Conservation (phyloP, 2,329 filamentous ascomycete genomes). For the Monilinia vaccinii-corymbosi region DNA sequence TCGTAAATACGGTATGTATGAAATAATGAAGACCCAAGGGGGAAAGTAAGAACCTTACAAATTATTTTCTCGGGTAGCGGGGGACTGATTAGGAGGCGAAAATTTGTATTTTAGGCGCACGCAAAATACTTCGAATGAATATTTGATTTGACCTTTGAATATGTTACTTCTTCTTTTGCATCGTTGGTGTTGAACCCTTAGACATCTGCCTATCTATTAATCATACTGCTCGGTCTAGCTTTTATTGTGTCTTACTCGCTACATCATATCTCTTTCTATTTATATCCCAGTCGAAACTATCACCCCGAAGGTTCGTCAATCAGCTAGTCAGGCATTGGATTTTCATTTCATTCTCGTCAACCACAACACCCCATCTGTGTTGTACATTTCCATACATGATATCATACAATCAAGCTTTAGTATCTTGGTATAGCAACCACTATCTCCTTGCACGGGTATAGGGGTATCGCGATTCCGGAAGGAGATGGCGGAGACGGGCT, state of each 20-base stretch:
- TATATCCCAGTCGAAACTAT: neutral
- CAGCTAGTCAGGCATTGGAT: neutral
- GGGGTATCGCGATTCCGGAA: slow-evolving; percentile 55
- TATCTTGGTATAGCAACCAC: slow-evolving; percentile 44
- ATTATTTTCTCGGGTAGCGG: neutral
- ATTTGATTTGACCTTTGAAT: neutral
- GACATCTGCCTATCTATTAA: neutral
- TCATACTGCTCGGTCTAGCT: neutral
- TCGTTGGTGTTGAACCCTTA: neutral
- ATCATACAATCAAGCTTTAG: slow-evolving; percentile 59
- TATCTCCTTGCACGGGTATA: slow-evolving; percentile 49
- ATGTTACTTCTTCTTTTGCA: neutral
- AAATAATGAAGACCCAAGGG: slow-evolving; percentile 24
- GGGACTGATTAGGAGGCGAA: neutral
- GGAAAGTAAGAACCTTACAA: neutral
- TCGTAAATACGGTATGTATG: slow-evolving; percentile 36
- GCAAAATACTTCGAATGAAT: slow-evolving; percentile 7
- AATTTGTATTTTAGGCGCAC: slow-evolving; percentile 12
- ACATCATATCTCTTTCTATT: neutral
- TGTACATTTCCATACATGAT: slow-evolving; percentile 66
- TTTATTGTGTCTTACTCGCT: neutral
- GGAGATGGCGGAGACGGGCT: slow-evolving; percentile 57
- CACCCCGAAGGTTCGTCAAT: neutral
- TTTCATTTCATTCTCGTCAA: slow-evolving; percentile 40
- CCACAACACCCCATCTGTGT: slow-evolving; percentile 61